Conservation (phyloP, 495 filamentous ascomycete species). For the Neurospora terricola region DNA sequence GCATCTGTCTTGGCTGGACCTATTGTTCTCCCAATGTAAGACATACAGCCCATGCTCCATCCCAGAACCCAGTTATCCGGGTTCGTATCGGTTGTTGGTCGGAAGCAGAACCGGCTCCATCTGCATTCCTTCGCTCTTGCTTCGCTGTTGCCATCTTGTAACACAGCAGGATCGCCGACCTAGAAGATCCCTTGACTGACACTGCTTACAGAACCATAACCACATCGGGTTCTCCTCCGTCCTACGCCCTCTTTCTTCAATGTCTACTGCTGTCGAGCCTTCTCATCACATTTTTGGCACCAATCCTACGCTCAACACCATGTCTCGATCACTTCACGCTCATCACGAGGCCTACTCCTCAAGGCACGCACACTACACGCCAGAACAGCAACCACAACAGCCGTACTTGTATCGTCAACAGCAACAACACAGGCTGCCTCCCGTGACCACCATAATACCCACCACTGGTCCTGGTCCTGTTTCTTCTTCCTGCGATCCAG, state of each 20-base stretch:
- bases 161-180: background rate
- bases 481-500: conserved; percentile 19
- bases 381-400: conserved; percentile 23
- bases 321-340: conserved; percentile 35
- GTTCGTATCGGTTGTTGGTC: conserved; percentile 13
- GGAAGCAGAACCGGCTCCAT: conserved; percentile 6
- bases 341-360: conserved; percentile 33
- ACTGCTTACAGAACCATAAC: conserved; percentile 8
- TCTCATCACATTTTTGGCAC: conserved; percentile 30
- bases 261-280: conserved; percentile 31
- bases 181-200: conserved; percentile 11
- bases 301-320: conserved; percentile 36
- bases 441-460: conserved; percentile 23
- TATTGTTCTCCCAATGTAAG: conserved; percentile 10
- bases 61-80: conserved; percentile 20
- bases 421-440: conserved; percentile 17
- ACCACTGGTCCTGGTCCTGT: conserved; percentile 11
- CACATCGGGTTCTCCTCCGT: background rate
- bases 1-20: background rate
- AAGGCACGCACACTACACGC: conserved; percentile 28
- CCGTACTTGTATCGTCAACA: conserved; percentile 3
- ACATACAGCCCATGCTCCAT: conserved; percentile 8
- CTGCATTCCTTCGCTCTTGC: background rate
- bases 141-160: background rate
- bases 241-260: conserved; percentile 14